Evolutionary conservation across 148 eudicot species (phyloP).

Genomic region (Amaranthus palmeri): DNA sequence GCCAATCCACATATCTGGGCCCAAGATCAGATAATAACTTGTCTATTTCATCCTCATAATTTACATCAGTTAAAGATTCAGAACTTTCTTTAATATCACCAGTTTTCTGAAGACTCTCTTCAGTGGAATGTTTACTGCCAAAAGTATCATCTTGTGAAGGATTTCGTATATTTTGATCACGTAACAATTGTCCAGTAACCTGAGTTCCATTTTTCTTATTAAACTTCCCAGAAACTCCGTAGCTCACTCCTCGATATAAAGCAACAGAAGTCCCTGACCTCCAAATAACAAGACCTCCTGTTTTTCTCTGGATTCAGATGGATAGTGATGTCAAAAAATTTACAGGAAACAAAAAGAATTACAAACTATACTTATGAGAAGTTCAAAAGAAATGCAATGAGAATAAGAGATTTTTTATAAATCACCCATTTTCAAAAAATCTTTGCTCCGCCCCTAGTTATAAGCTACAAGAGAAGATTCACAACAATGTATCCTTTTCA

Average conservation of each 20-base stretch:
- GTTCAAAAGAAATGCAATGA: background rate
- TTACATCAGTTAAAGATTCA: constrained; percentile 35
- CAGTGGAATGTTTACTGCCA: constrained; percentile 20
- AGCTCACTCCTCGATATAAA: constrained; percentile 78
- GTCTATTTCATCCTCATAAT: constrained; percentile 87
- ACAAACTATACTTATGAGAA: background rate
- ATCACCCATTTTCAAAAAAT: background rate
- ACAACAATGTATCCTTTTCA: too few species aligned
- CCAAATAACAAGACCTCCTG: constrained; percentile 94
- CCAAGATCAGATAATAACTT: constrained; percentile 72
- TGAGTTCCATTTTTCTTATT: constrained; percentile 30
- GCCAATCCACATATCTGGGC: constrained; percentile 88
- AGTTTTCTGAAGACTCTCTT: constrained; percentile 25
- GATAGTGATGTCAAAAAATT: constrained; percentile 22
- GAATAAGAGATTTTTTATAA: background rate
- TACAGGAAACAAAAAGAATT: background rate
- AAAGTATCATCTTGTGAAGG: constrained; percentile 24
- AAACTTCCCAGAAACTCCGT: constrained; percentile 45
- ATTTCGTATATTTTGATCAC: constrained; percentile 20
- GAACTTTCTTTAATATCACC: constrained; percentile 22
- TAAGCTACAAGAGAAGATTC: too few species aligned
- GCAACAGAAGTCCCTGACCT: constrained; percentile 91
- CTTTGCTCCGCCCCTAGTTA: too few species aligned
- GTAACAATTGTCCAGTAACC: constrained; percentile 18
- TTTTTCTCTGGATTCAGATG: constrained; percentile 66